Base-by-base conservation (phyloP, 345 rosid species). In the Brassica napus region DNA sequence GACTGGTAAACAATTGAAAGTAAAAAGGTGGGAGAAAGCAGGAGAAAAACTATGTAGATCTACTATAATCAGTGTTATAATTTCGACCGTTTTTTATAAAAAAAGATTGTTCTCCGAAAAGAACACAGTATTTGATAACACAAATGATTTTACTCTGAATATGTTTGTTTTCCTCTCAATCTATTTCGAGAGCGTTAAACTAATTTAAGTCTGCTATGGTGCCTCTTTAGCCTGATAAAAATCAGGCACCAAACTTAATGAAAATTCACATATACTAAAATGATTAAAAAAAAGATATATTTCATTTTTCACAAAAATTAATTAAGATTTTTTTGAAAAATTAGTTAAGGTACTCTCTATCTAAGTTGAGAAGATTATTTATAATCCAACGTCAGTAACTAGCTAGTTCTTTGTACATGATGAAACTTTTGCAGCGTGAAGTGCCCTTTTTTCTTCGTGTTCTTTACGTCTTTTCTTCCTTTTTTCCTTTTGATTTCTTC, bases 401-500 rank as follows among this genome's bases (percentile, higher is more conserved):
- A 55, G 10, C 60, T 55, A 18, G 26, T 55, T 55, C 4, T 55
- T 55, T 18, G 26, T 18, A 55, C 26, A 0, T 7, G 26, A 54
- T 3, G 26, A 55, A 6, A 63, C 23, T 63, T 18, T 31, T 60
- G 64, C 15, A 24, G 32, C 32, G 32, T 24, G 64, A 59, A 9
- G 31, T 59, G n/a, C 31, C 31, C 2, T 23, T 59, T 59, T 59
- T 59, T 11, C 28, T 8, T 24, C 63, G n/a, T 23, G 63, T 59
- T 59, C 30, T 24, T 10, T 60, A 26, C 3, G 65, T 1, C 3
- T 55, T 11, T 11, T 60, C 64, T 59, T 59, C 32, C 64, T 24
- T 59, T 61, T 26, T 61, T 60, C 15, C 32, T 61, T 61, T 61
- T 61, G 65, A 11, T 61, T 28, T 24, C 64, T 61, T 61, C 35